These are phyloP conservation scores for Coelastrella sp. DNA, from an alignment of 139 green algal species.

Conservation along the genomic window DNA sequence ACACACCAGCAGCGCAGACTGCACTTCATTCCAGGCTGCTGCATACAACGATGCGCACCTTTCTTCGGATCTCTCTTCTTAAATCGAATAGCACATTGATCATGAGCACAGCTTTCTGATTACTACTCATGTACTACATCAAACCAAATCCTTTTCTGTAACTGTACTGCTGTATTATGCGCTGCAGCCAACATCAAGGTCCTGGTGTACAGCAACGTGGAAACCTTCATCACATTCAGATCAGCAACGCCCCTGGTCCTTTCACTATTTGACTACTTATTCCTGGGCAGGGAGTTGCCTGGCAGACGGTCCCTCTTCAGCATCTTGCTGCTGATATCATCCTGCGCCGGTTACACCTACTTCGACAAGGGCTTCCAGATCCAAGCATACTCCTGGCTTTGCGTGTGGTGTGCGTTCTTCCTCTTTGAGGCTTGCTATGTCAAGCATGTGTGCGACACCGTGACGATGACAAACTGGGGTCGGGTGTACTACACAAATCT, in stretches of 20 bases:
- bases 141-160: background rate
- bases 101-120: no score
- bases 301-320: slow-evolving; percentile 10
- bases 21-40: no score
- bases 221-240: slow-evolving; percentile 91
- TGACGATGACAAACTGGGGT: slow-evolving; percentile 77
- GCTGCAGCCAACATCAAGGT: slow-evolving; percentile 24
- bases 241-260: slow-evolving; percentile 69
- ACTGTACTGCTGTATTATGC: background rate
- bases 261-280: slow-evolving; percentile 77
- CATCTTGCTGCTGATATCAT: slow-evolving; percentile 12
- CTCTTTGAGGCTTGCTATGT: slow-evolving; percentile 78
- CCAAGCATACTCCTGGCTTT: slow-evolving; percentile 37
- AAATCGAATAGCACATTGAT: no score
- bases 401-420: slow-evolving; percentile 70
- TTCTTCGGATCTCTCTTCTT: no score
- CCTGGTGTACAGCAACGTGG: slow-evolving; percentile 78
- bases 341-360: slow-evolving; percentile 30
- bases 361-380: slow-evolving; percentile 52
- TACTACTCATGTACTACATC: no score
- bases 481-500: slow-evolving; percentile 83
- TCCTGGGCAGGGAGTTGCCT: slow-evolving; percentile 74
- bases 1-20: no score
- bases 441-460: slow-evolving; percentile 81
- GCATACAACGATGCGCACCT: no score